phyloP scores from a whole-genome alignment of 345 rosid species.

The Linum trigynum region DNA sequence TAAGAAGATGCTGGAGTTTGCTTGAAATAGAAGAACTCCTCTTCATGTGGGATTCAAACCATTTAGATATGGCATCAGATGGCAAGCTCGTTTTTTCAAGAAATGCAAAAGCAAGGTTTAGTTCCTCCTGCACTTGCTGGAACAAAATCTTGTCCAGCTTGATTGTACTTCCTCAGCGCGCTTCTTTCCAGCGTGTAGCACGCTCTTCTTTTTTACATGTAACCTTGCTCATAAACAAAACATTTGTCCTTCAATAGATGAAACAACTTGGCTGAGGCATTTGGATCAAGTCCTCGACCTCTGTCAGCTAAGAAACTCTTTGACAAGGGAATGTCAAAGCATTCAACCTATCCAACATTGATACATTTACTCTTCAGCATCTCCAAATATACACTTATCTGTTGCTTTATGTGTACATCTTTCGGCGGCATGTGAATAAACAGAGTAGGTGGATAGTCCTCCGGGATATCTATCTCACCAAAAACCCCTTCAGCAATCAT shows the following conservation, averaged over 20 bases:
- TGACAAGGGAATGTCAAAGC: slow-evolving; percentile 54
- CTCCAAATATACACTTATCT: slow-evolving; percentile 45
- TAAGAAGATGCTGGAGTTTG: too few species aligned
- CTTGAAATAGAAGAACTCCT: too few species aligned
- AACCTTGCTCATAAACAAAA: slow-evolving; percentile 58
- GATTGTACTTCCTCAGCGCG: slow-evolving; percentile 25
- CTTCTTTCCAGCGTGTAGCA: slow-evolving; percentile 52
- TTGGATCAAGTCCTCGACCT: slow-evolving; percentile 43
- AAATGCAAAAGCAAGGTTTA: slow-evolving; percentile 82
- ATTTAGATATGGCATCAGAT: slow-evolving; percentile 67
- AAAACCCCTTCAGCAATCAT: slow-evolving; percentile 87
- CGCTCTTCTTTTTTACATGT: slow-evolving; percentile 70
- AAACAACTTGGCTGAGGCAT: slow-evolving; percentile 44
- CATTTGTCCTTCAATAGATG: slow-evolving; percentile 44
- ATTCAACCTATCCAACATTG: slow-evolving; percentile 70
- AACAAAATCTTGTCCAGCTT: slow-evolving; percentile 39
- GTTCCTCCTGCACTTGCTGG: slow-evolving; percentile 73
- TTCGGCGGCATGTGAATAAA: slow-evolving; percentile 95
- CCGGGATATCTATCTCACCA: slow-evolving; percentile 42
- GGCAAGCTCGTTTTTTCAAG: slow-evolving; percentile 93
- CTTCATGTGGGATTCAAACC: slow-evolving; percentile 79
- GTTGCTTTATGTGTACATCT: slow-evolving; percentile 51
- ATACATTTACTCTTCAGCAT: slow-evolving; percentile 49
- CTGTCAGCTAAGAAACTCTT: slow-evolving; percentile 46
- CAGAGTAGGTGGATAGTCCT: slow-evolving; percentile 66